Base-by-base conservation (phyloP, 164 flowering plant genomes). In the Chloranthus sessilifolius region DNA sequence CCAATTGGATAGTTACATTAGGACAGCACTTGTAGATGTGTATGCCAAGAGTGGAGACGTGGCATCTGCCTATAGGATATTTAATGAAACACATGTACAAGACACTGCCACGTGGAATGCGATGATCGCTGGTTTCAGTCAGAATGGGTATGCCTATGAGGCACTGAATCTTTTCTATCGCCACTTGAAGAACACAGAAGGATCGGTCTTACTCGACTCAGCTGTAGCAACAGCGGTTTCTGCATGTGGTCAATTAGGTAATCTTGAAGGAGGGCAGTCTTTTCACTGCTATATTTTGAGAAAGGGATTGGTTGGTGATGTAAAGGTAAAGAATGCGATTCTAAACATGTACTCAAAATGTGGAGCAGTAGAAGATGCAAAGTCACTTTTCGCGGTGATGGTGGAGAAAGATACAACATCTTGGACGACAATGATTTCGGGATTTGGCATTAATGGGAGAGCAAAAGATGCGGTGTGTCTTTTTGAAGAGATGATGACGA, bases 1-100 rank as follows among this genome's bases (percentile, higher is more conserved):
- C 9, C 1, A 12, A 24, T 23, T 19, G 11, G 45, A 59, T 52
- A 16, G 36, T 27, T 50, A 43, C 20, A 51, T 52, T 27, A 51
- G 50, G 28, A 59, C 56, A 19, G 36, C 56, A 14, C 50, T 59
- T 15, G 56, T 59, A 25, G 56, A 59, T 27, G 52, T 59, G 63
- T 51, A 59, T 28, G 56, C 63, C 16, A 59, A 59, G 42, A 51
- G 62, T 58, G 62, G 62, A 31, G 35, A 50, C 26, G 53, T 42
- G 11, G 17, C 9, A n/a, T 58, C 55, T 40, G 61, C 61, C 11
- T 58, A 58, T 33, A 36, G 28, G 39, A 39, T 49, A 23, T 58
- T 58, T 42, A 5, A 29, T 14, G 50, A 34, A 42, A 50, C 33
- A 4, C 55, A 41, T 33, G 7, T 16, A n/a, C 25, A 27, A 26